Conservation (phyloP, 108 stramenopile species). For the Cyclotella distinguenda region DNA sequence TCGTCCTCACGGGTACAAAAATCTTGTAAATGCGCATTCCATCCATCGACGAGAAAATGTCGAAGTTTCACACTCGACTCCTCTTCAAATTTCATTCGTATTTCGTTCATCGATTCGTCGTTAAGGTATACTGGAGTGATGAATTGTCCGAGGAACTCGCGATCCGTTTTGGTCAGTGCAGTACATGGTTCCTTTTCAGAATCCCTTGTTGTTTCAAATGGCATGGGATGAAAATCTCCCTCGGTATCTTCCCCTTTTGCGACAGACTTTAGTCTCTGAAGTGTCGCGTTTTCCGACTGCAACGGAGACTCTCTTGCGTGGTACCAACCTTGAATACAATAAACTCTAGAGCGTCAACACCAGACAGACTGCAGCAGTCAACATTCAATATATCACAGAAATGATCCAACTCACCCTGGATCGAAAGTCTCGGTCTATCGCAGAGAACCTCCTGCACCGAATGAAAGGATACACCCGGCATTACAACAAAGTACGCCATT, state of each 20-base stretch:
- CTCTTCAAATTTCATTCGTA: constrained; percentile 70
- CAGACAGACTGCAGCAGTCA: neutral
- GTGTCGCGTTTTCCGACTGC: constrained; percentile 65
- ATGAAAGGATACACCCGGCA: constrained; percentile 91
- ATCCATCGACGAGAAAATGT: constrained; percentile 63
- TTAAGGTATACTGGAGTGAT: constrained; percentile 64
- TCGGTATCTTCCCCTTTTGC: constrained; percentile 44
- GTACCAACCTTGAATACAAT: constrained; percentile 71
- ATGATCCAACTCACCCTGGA: constrained; percentile 62
- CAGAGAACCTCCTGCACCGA: constrained; percentile 95
- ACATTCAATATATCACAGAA: neutral
- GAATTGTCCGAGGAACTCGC: constrained; percentile 62
- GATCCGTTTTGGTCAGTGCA: constrained; percentile 54
- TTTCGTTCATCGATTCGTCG: constrained; percentile 61
- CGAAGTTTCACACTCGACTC: constrained; percentile 83
- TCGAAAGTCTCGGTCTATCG: constrained; percentile 85
- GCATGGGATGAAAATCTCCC: constrained; percentile 32
- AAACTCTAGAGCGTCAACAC: neutral
- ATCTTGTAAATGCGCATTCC: constrained; percentile 48
- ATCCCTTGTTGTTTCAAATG: neutral
- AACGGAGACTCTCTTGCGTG: constrained; percentile 62
- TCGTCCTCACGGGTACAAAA: constrained; percentile 43
- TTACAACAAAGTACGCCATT: constrained; percentile 91
- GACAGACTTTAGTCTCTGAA: constrained; percentile 66
- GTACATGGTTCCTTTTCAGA: constrained; percentile 5